These are phyloP conservation scores for Phalaenopsis equestris DNA, from an alignment of 106 monocot species.

Conservation along the genomic window DNA sequence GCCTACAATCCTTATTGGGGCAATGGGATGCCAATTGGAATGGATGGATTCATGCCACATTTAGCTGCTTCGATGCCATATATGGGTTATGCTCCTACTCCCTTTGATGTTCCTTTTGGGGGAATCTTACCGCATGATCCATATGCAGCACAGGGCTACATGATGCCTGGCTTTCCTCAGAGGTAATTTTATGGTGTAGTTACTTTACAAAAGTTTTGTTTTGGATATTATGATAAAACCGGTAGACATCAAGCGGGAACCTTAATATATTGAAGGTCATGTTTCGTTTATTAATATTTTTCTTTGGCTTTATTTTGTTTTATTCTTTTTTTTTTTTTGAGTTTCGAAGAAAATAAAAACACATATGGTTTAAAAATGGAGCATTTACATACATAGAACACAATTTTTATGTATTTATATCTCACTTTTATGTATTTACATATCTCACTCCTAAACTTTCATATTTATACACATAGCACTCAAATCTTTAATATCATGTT, in stretches of 20 bases:
- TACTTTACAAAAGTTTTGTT: too few species aligned
- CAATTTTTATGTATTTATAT: too few species aligned
- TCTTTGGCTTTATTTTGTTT: not conserved
- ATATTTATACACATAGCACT: too few species aligned
- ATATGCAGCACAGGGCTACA: slow-evolving; percentile 62
- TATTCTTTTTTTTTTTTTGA: not conserved
- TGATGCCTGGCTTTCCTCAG: slow-evolving; percentile 67
- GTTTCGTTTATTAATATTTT: not conserved
- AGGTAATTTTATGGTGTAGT: slow-evolving; percentile 24
- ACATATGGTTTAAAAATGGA: not conserved
- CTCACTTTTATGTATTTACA: too few species aligned
- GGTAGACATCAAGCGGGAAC: too few species aligned
- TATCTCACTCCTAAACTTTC: too few species aligned
- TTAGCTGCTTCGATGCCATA: slow-evolving; percentile 58
- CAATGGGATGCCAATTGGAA: slow-evolving; percentile 56
- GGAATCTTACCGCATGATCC: slow-evolving; percentile 75
- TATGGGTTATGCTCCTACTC: slow-evolving; percentile 70
- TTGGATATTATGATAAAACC: too few species aligned
- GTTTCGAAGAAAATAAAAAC: not conserved
- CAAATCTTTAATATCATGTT: too few species aligned
- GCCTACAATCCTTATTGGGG: slow-evolving; percentile 58
- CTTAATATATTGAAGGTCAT: too few species aligned
- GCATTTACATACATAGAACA: too few species aligned
- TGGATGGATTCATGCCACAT: slow-evolving; percentile 64
- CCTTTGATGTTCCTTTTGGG: slow-evolving; percentile 66